These are phyloP conservation scores for Xylariaceae sp. DNA, from an alignment of 2,329 filamentous ascomycete genomes.

Conservation along the genomic window DNA sequence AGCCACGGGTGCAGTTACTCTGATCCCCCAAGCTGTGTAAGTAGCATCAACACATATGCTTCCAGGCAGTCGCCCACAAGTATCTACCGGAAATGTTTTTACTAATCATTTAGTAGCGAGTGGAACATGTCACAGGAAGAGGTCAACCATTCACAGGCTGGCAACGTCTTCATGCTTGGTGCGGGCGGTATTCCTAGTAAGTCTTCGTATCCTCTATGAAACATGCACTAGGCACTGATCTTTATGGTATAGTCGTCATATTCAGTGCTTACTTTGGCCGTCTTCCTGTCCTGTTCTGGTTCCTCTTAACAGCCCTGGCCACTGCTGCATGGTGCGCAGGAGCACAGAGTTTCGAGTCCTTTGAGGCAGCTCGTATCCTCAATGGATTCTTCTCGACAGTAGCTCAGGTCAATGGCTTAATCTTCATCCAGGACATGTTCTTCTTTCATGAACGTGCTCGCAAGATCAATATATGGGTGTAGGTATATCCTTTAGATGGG, in stretches of 20 bases:
- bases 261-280: constrained; percentile 43
- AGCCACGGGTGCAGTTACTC: constrained; percentile 42
- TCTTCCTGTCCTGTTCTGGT: constrained; percentile 44
- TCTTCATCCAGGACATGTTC: constrained; percentile 57
- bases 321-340: constrained; percentile 44
- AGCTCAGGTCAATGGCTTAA: constrained; percentile 44
- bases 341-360: constrained; percentile 44
- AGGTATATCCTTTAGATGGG: constrained; percentile 16
- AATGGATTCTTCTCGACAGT: constrained; percentile 49
- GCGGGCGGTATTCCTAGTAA: constrained; percentile 40
- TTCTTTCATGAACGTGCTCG: constrained; percentile 56
- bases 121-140: constrained; percentile 48
- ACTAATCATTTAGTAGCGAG: constrained; percentile 29
- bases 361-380: constrained; percentile 46
- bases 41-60: constrained; percentile 9
- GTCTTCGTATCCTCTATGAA: constrained; percentile 6
- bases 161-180: constrained; percentile 52
- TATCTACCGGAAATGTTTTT: too few species aligned
- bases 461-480: constrained; percentile 50
- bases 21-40: constrained; percentile 42
- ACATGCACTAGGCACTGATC: background rate
- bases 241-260: constrained; percentile 32
- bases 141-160: constrained; percentile 50
- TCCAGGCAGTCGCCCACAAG: background rate
- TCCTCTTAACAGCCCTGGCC: constrained; percentile 35